Evolutionary conservation across 345 rosid species (phyloP), one percentile per base, ranked within the genome.

Genomic region (Zanthoxylum bungeanum): DNA sequence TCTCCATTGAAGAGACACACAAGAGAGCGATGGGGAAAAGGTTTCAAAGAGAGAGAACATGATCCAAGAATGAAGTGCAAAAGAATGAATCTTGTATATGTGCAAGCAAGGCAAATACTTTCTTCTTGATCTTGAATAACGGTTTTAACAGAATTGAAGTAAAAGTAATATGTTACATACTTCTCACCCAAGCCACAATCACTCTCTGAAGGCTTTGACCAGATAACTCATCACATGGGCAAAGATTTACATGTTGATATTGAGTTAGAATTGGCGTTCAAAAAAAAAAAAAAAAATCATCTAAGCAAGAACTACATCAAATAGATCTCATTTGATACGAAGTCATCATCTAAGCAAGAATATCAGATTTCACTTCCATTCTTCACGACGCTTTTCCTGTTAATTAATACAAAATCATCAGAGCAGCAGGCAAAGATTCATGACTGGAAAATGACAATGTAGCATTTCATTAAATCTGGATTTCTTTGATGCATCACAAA

Each of bases 1-100:
- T 56, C 14, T 65, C 71, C 75, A 75, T 75, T 49, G 4, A 36
- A 25, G 34, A 47, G 50, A 40, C 28, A 22, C 28, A 24, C 17
- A 14, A 74, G 53, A 39, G 25, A 59, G 52, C n/a, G n/a, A n/a
- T n/a, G n/a, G n/a, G n/a, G n/a, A n/a, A n/a, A n/a, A n/a, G n/a
- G n/a, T n/a, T 58, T 24, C 16, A 50, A 40, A 44, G 34, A 37
- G 51, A 27, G 59, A 36, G 19, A 36, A 19, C 7, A 62, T 60
- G 51, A 49, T 17, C 64, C 44, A 33, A 8, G 40, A 33, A 16
- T 33, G 64, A 57, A 19, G 33, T 33, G 42, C 8, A 17, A 34
- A 17, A 60, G 63, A 60, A 31, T 34, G 44, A n/a, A 60, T 17
- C 27, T 60, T 34, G 60, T 0, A 11, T 56, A n/a, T 59, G 17